phyloP scores from a whole-genome alignment of 148 eudicot genomes.

The Camellia granthamiana region DNA sequence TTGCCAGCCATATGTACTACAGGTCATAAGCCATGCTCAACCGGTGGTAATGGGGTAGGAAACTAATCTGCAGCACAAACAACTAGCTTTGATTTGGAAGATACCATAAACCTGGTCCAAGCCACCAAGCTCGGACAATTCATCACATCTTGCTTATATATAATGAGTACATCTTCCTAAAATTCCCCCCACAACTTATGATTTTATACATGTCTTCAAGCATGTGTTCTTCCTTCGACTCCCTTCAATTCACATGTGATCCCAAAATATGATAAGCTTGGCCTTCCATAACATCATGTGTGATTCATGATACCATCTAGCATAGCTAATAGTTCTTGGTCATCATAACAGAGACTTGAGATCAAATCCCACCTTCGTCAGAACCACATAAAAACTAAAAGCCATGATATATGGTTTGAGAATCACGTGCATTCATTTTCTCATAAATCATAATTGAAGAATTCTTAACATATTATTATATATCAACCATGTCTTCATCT shows the following conservation, averaged over 20 bases:
- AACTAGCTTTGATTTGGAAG: no score
- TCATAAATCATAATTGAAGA: not conserved
- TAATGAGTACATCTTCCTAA: not conserved
- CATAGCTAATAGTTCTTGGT: not conserved
- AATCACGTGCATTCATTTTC: slow-evolving; percentile 3
- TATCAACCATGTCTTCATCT: not conserved
- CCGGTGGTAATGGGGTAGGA: no score
- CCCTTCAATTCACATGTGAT: no score
- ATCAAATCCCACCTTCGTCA: not conserved
- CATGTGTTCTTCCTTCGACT: no score
- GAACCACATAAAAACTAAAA: not conserved
- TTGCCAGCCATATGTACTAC: no score
- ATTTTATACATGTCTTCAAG: not conserved
- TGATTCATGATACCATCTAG: not conserved
- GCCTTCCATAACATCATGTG: not conserved
- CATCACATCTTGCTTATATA: no score
- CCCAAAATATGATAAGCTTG: not conserved
- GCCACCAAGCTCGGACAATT: no score
- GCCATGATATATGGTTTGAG: no score
- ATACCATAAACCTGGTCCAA: no score
- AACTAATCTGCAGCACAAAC: no score
- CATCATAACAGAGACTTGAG: not conserved
- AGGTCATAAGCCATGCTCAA: no score
- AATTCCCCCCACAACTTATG: not conserved
- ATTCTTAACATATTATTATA: not conserved